A percentile compares a stretch with the other conserved stretches of the same genome.
Conservation (phyloP, 371 early-diverging fungal species). For the Globomyces sp. region DNA sequence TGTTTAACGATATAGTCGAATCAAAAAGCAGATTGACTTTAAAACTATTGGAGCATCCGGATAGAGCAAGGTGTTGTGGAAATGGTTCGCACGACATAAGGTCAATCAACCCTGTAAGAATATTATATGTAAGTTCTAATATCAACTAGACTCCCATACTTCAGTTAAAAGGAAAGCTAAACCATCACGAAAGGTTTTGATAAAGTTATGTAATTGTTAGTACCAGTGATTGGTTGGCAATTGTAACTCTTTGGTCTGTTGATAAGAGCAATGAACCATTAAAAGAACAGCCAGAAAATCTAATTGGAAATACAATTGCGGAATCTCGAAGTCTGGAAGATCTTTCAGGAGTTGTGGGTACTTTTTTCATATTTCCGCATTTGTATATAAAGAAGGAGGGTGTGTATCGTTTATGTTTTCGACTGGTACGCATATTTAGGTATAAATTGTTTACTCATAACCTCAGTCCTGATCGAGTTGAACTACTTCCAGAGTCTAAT, state of each 20-base stretch:
- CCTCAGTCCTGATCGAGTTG: constrained; percentile 1
- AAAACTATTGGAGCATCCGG: not conserved
- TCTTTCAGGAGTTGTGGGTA: constrained; percentile 9
- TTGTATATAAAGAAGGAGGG: constrained; percentile 4
- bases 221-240: no score
- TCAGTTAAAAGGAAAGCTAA: no score
- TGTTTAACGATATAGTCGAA: no score
- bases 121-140: not conserved
- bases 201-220: no score
- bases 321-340: constrained; percentile 3
- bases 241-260: constrained; percentile 11
- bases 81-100: constrained; percentile 14
- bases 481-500: constrained; percentile 6
- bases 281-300: constrained; percentile 9
- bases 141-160: constrained; percentile 4
- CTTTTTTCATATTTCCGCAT: constrained; percentile 10
- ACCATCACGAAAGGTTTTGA: no score
- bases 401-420: constrained; percentile 6
- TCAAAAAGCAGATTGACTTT: no score
- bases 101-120: constrained; percentile 14
- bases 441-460: not conserved
- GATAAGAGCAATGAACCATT: constrained; percentile 3
- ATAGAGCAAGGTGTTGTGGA: constrained; percentile 14
- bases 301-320: constrained; percentile 12
- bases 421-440: constrained; percentile 13